phyloP scores from a whole-genome alignment of 2,329 filamentous ascomycete species.

The Paecilomyces sp. region DNA sequence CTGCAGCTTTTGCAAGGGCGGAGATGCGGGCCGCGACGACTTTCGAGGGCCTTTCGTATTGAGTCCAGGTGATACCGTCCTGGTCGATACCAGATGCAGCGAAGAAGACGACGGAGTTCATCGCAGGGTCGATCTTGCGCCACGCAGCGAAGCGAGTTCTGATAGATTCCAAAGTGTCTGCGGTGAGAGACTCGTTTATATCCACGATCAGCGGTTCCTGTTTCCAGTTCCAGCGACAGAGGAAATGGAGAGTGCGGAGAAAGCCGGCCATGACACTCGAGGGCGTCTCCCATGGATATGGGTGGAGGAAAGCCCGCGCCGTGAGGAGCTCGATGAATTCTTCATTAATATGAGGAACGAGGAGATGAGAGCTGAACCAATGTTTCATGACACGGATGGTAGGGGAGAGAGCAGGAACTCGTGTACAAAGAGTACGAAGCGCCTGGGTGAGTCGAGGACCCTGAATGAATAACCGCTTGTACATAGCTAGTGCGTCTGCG shows the following conservation, averaged over 20 bases:
- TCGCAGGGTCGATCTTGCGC: conserved; percentile 78
- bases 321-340: conserved; percentile 82
- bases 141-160: conserved; percentile 70
- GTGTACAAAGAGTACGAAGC: conserved; percentile 70
- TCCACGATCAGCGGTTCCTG: conserved; percentile 75
- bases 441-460: conserved; percentile 75
- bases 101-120: conserved; percentile 78
- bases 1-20: conserved; percentile 69
- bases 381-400: conserved; percentile 79
- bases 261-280: conserved; percentile 74
- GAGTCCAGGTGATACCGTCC: conserved; percentile 74
- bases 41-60: conserved; percentile 61
- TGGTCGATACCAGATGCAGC: conserved; percentile 71
- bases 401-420: conserved; percentile 70
- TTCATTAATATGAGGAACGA: conserved; percentile 66
- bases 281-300: conserved; percentile 72
- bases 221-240: conserved; percentile 90
- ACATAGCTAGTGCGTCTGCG: conserved; percentile 60
- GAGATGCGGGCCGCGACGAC: conserved; percentile 81
- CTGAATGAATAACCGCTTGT: conserved; percentile 65
- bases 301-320: conserved; percentile 68
- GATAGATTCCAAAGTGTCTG: conserved; percentile 55
- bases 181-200: conserved; percentile 55
- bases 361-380: conserved; percentile 82
- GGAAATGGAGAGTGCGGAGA: conserved; percentile 67